Evolutionary conservation across 331 rosid species (phyloP), one percentile per base, ranked within the genome.

Genomic region (Dryas integrifolia): DNA sequence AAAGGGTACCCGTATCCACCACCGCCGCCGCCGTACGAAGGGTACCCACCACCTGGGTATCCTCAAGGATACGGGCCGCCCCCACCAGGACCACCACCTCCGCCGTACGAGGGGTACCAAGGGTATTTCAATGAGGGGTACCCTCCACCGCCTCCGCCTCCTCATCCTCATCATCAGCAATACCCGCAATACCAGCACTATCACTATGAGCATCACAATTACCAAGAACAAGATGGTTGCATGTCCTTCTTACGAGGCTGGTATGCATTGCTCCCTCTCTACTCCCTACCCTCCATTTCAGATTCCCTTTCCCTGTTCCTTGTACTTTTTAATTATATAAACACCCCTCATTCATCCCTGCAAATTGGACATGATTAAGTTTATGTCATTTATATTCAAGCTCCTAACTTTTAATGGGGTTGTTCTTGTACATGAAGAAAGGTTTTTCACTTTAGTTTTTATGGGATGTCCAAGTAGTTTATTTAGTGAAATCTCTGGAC

Each of bases 161-260:
- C 79, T 4, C 35, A 30, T 18, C 91, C 79, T 4, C 35, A 30
- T 30, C 86, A 83, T 30, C 79, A 77, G 43, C 79, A 72, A 3
- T 83, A 79, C 69, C 78, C 79, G 18, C 85, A 79, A 47, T 30
- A 30, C 35, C 85, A 82, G 43, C 85, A 75, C 65, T 72, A 80
- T 56, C 90, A 90, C 47, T 76, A 61, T 38, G 88, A 83, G 21
- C 89, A 87, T 71, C 69, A 72, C 35, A 85, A 81, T 63, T 72
- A 75, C 67, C 59, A 90, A 2, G 82, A 79, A 24, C 62, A 47
- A 65, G 2, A 79, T 57, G 91, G 87, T 44, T 84, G 78, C 18
- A 0, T 70, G 64, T 84, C 96, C 0, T 84, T 90, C 80, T 77
- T 92, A 11, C 83, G 68, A 26, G 97, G 96, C 89, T 92, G 98